Base-by-base conservation (phyloP, 257 asterid genomes). In the Fraxinus cuspidata region DNA sequence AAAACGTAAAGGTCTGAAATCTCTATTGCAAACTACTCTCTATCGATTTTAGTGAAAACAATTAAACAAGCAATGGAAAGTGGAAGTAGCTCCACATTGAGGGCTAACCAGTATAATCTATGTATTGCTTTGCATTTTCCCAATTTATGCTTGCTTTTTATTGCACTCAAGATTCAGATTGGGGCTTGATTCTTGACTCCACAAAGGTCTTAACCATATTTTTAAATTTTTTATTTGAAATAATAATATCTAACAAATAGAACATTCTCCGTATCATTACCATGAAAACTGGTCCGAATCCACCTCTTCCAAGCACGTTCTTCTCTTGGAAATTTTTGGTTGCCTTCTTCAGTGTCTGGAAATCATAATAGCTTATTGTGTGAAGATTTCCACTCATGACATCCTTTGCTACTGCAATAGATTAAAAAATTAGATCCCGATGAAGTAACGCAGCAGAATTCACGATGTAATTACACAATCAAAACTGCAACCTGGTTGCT, bases 271-370 rank as follows among this genome's bases (percentile, higher is more conserved):
- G n/a, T 60, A 76, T 51, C 58, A 44, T 21, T 89, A 92, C 97
- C 93, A 83, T 83, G 85, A 78, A 92, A 53, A 92, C 97, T 0
- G 97, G 96, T 40, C 97, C 97, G 66, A 92, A 92, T 83, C 97
- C 97, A 77, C 97, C 97, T 81, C 91, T 81, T 47, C 97, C 97
- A 9, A 92, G 97, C 65, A 92, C 82, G 81, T 87, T 82, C 21
- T 34, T 74, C 81, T 82, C 89, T 83, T 88, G 84, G 88, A 92
- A 92, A 77, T 91, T 89, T 85, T 89, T 89, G 9, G 97, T 91
- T 42, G 95, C 96, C 84, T 90, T 91, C 89, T 78, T 87, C 60
- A 92, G 77, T 3, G 95, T 85, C 73, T 78, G 89, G 82, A 88
- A 89, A 77, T 86, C 83, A 15, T 87, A 91, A 79, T 92, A 78